Percentiles rank a stretch among this genome's conserved stretches.
phyloP scores from a whole-genome alignment of 2,329 filamentous ascomycete species.

The Verruconis gallopava region DNA sequence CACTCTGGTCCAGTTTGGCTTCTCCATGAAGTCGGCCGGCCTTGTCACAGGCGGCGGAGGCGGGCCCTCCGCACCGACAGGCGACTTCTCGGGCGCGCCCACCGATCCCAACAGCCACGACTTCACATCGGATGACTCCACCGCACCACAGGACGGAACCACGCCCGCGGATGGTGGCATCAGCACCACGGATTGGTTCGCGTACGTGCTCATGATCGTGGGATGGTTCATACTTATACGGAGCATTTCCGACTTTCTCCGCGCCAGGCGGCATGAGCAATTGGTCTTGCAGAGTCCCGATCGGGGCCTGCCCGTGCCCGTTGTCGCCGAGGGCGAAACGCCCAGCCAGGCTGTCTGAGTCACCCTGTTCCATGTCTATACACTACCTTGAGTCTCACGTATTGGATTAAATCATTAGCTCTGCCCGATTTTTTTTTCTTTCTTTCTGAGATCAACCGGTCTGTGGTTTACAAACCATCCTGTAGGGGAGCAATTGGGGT shows the following conservation, averaged over 20 bases:
- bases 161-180: slow-evolving; percentile 36
- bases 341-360: slow-evolving; percentile 47
- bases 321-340: slow-evolving; percentile 76
- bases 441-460: too few species aligned
- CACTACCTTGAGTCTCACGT: too few species aligned
- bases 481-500: too few species aligned
- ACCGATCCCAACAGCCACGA: slow-evolving; percentile 81
- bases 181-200: slow-evolving; percentile 71
- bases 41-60: slow-evolving; percentile 10
- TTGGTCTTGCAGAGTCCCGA: slow-evolving; percentile 88
- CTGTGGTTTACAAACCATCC: too few species aligned
- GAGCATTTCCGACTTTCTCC: slow-evolving; percentile 81
- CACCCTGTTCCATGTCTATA: too few species aligned
- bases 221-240: slow-evolving; percentile 97
- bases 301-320: slow-evolving; percentile 66
- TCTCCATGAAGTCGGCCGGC: slow-evolving; percentile 69
- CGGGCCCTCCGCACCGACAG: slow-evolving; percentile 30
- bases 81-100: slow-evolving; percentile 49
- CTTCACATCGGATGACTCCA: slow-evolving; percentile 55
- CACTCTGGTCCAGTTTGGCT: slow-evolving; percentile 91
- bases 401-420: too few species aligned
- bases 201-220: slow-evolving; percentile 88
- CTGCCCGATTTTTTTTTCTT: too few species aligned
- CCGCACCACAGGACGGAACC: slow-evolving; percentile 18
- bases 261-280: slow-evolving; percentile 80